Conservation (phyloP, 768 basidiomycete species). For the Coprinopsis sp. region DNA sequence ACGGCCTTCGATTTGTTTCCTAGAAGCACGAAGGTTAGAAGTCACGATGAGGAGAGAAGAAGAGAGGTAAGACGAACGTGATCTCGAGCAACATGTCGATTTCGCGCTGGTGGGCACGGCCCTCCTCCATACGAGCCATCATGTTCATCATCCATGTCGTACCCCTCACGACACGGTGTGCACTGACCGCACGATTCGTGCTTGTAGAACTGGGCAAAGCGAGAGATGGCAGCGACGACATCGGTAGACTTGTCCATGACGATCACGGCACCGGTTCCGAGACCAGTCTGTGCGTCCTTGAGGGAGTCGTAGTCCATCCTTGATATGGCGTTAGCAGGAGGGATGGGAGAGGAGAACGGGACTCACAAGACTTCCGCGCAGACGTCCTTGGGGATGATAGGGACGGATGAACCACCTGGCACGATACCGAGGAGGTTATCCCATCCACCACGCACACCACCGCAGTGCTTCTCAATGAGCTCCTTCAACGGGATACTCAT, state of each 20-base stretch:
- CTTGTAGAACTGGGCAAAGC: slow-evolving; percentile 96
- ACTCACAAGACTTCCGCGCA: slow-evolving; percentile 85
- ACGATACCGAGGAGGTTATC: slow-evolving; percentile 95
- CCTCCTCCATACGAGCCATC: slow-evolving; percentile 96
- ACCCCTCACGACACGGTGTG: slow-evolving; percentile 88
- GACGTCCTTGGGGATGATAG: slow-evolving; percentile 77
- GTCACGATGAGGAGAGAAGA: neutral
- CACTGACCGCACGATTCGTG: slow-evolving; percentile 99
- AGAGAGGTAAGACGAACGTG: slow-evolving; percentile 48
- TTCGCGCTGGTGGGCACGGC: slow-evolving; percentile 85
- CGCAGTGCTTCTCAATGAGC: slow-evolving; percentile 94
- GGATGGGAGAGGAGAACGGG: neutral
- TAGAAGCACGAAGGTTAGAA: slow-evolving; percentile 24
- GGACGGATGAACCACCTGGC: slow-evolving; percentile 93
- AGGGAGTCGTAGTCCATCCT: slow-evolving; percentile 99
- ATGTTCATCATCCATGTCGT: slow-evolving; percentile 99
- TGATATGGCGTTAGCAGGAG: slow-evolving; percentile 3
- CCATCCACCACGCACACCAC: slow-evolving; percentile 93
- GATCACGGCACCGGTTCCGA: slow-evolving; percentile 97
- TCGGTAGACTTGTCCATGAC: slow-evolving; percentile 99
- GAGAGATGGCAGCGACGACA: slow-evolving; percentile 88
- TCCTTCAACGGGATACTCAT: slow-evolving; percentile 97
- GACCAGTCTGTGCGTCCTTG: slow-evolving; percentile 92
- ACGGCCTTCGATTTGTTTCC: slow-evolving; percentile 94
- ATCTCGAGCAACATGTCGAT: slow-evolving; percentile 98